Conservation (phyloP, 495 filamentous ascomycete species). For the Niebla homalea region DNA sequence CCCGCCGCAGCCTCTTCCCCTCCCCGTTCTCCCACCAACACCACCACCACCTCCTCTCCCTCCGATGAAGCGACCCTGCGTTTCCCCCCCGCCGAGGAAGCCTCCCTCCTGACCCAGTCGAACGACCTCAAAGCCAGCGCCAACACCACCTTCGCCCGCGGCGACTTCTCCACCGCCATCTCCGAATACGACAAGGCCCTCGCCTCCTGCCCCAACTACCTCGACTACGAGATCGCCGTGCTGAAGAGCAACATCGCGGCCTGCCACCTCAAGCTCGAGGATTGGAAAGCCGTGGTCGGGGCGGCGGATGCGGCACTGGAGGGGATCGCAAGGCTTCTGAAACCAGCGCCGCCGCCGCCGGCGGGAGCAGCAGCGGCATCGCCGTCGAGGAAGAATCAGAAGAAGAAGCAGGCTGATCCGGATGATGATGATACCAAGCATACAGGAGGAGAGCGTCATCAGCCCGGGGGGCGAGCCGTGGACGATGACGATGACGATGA, state of each 20-base stretch:
- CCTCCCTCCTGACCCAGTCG: slow-evolving; percentile 51
- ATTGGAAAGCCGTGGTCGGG: slow-evolving; percentile 74
- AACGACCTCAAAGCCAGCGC: slow-evolving; percentile 63
- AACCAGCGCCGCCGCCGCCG: slow-evolving; percentile 1
- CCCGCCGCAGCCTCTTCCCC: not conserved
- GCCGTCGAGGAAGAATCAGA: slow-evolving; percentile 6
- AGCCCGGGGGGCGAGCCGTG: too few species aligned
- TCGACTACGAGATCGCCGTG: slow-evolving; percentile 82
- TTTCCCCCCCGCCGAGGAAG: slow-evolving; percentile 39
- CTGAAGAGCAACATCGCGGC: slow-evolving; percentile 78
- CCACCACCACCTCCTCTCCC: slow-evolving; percentile 2
- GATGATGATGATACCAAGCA: slow-evolving; percentile 7
- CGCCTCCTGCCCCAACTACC: slow-evolving; percentile 68
- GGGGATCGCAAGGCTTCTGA: slow-evolving; percentile 48
- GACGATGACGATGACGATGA: not conserved
- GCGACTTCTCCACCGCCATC: slow-evolving; percentile 72
- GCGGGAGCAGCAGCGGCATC: not conserved
- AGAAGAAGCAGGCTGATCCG: slow-evolving; percentile 7
- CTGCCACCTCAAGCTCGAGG: slow-evolving; percentile 74
- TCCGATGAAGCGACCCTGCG: slow-evolving; percentile 17
- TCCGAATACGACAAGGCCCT: slow-evolving; percentile 79
- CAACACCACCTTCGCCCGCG: slow-evolving; percentile 60
- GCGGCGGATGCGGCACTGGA: slow-evolving; percentile 62
- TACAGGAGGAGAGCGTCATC: slow-evolving; percentile 4
- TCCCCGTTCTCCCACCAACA: not conserved